Evolutionary conservation across 495 filamentous ascomycete species (phyloP).

Genomic region (Viridothelium virens): DNA sequence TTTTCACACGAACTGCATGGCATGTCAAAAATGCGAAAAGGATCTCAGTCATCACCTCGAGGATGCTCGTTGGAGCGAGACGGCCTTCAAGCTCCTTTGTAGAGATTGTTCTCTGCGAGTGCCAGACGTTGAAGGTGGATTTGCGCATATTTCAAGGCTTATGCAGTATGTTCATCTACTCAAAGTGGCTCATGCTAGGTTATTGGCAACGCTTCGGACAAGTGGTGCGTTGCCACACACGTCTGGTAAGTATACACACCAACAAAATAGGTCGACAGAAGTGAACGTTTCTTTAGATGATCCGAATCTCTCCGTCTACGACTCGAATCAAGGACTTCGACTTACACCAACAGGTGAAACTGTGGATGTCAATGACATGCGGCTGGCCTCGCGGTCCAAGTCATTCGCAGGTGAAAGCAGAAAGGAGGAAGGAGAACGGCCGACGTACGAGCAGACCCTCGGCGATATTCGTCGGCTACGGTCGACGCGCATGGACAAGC

Average conservation of each 20-base stretch:
- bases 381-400: conserved; percentile 62
- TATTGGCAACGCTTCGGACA: conserved; percentile 76
- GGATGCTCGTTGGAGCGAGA: conserved; percentile 58
- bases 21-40: conserved; percentile 64
- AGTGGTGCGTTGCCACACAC: conserved; percentile 71
- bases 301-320: conserved; percentile 58
- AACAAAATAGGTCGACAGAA: background rate
- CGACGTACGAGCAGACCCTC: conserved; percentile 89
- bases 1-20: conserved; percentile 76
- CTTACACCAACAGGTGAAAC: conserved; percentile 35
- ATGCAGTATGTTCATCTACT: conserved; percentile 92
- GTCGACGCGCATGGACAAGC: conserved; percentile 88
- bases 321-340: conserved; percentile 57
- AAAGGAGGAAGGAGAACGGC: conserved; percentile 39
- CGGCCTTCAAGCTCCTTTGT: conserved; percentile 61
- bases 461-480: conserved; percentile 86
- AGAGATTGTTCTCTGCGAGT: conserved; percentile 51
- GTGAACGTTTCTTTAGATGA: conserved; percentile 48
- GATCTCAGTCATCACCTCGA: conserved; percentile 58
- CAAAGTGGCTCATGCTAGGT: conserved; percentile 79
- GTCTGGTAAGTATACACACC: conserved; percentile 45
- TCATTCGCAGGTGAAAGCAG: conserved; percentile 54
- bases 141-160: conserved; percentile 66
- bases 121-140: conserved; percentile 46
- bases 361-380: conserved; percentile 44